Evolutionary conservation across 2,329 filamentous ascomycete genomes (phyloP), one percentile per base, ranked within the genome.

Genomic region (Aspergillus fumigatiaffinis): DNA sequence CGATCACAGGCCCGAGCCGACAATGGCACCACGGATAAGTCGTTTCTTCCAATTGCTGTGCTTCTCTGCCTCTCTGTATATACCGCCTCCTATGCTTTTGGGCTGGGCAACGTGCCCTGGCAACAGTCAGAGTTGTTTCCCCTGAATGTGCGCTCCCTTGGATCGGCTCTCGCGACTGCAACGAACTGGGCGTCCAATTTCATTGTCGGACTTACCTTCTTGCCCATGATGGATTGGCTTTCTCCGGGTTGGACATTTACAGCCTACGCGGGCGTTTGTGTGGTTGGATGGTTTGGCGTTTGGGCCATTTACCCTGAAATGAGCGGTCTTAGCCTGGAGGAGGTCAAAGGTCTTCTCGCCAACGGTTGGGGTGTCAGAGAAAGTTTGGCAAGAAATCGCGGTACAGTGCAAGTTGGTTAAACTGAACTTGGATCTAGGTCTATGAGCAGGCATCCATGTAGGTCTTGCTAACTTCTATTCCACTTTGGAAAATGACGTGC

Each of bases 51-150:
- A 4, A 51, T 77, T 51, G 79, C 87, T 20, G 88, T 97, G 47
- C 82, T 97, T 2, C 61, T 84, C 44, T 88, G 88, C 62, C 87
- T 97, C 71, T 88, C 92, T 73, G 65, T 91, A 7, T 97, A 95
- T 73, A 92, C 96, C 1, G 88, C 90, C 8, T 82, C 88, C 1
- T 97, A 95, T 70, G 93, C 93, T 1, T 80, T 92, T 1, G 93
- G 93, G 2, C 81, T 97, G 2, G 93, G 93, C 8, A 95, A 92
- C 66, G 91, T 97, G 2, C 92, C 93, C 0, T 97, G 93, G 93
- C 93, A 96, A 82, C 92, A 96, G 76, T 91, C 88, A 65, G 93
- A 97, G 76, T 83, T 96, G 32, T 97, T 97, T 69, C 89, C 92
- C 0, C 71, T 84, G 20, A 77, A 79, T 20, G 79, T 88, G 51